phyloP scores from a whole-genome alignment of 2,329 filamentous ascomycete genomes.

The Colletotrichum theobromicola region DNA sequence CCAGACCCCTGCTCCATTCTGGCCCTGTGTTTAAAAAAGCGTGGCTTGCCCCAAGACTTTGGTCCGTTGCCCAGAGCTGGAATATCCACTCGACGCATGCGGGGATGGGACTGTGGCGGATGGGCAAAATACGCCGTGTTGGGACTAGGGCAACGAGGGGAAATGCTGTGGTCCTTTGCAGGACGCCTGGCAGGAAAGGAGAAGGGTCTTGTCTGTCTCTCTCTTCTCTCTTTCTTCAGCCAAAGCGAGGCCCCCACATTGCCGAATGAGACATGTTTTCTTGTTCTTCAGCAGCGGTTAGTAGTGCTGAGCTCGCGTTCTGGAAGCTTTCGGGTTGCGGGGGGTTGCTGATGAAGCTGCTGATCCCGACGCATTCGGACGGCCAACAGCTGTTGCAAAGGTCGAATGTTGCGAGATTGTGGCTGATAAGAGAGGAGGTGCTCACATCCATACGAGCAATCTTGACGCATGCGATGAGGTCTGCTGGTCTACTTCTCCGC shows the following conservation, averaged over 20 bases:
- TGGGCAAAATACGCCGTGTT: background rate
- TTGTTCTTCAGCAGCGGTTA: background rate
- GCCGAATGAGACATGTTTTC: background rate
- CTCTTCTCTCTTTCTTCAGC: background rate
- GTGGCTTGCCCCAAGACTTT: background rate
- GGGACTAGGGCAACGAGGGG: background rate
- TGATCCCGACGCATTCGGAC: conserved; percentile 7
- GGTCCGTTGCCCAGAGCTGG: background rate
- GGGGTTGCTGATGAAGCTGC: background rate
- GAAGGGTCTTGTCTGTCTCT: background rate
- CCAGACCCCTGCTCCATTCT: background rate
- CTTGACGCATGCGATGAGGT: background rate
- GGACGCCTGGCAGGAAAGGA: too few relatives aligned
- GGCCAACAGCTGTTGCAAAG: background rate
- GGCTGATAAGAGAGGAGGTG: background rate
- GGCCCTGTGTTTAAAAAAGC: background rate
- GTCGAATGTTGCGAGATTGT: background rate
- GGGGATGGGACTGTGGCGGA: background rate
- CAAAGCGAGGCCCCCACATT: background rate
- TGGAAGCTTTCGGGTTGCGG: background rate
- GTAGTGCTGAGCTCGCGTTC: background rate
- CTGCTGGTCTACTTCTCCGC: background rate
- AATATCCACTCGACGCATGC: background rate
- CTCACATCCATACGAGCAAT: background rate
- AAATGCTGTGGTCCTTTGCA: background rate